Evolutionary conservation across 2,329 filamentous ascomycete genomes (phyloP).

Genomic region (Didymellaceae sp.): DNA sequence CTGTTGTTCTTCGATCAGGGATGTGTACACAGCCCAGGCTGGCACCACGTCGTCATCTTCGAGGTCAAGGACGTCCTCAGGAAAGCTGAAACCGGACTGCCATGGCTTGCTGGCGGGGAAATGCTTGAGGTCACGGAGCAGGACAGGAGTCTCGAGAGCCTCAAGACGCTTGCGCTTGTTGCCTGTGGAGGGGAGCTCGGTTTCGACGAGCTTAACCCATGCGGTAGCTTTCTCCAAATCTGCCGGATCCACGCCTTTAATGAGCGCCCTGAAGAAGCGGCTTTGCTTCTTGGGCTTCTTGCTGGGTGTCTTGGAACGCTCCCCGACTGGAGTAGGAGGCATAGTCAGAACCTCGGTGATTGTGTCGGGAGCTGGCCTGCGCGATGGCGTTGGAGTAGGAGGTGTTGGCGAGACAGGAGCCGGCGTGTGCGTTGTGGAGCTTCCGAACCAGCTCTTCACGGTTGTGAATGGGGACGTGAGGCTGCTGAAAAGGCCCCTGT

Average conservation of each 20-base stretch:
- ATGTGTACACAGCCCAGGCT: slow-evolving; percentile 39
- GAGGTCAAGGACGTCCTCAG: slow-evolving; percentile 32
- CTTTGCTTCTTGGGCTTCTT: slow-evolving; percentile 25
- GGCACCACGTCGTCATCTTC: slow-evolving; percentile 39
- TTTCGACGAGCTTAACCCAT: slow-evolving; percentile 36
- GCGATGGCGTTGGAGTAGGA: slow-evolving; percentile 18
- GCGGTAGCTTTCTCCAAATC: slow-evolving; percentile 29
- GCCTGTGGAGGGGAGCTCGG: slow-evolving; percentile 25
- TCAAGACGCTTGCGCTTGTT: slow-evolving; percentile 42
- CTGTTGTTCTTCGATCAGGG: slow-evolving; percentile 34
- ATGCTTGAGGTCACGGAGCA: slow-evolving; percentile 34
- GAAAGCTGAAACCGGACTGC: slow-evolving; percentile 40
- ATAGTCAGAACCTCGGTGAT: slow-evolving; percentile 33
- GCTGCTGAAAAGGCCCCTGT: slow-evolving; percentile 17
- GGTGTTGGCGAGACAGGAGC: slow-evolving; percentile 2
- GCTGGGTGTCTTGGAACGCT: slow-evolving; percentile 26
- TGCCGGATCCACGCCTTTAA: slow-evolving; percentile 27
- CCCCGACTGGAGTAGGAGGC: slow-evolving; percentile 37
- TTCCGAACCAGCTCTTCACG: slow-evolving; percentile 26
- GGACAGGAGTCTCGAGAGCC: slow-evolving; percentile 31
- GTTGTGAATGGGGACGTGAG: slow-evolving; percentile 29
- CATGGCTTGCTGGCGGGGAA: slow-evolving; percentile 43
- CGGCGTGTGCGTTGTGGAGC: neutral
- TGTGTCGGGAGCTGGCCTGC: slow-evolving; percentile 21
- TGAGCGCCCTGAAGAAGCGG: slow-evolving; percentile 25